Percentiles rank a stretch among this genome's conserved stretches.
Evolutionary conservation across 2,329 filamentous ascomycete species (phyloP).

Genomic region (Sclerotinia minor): DNA sequence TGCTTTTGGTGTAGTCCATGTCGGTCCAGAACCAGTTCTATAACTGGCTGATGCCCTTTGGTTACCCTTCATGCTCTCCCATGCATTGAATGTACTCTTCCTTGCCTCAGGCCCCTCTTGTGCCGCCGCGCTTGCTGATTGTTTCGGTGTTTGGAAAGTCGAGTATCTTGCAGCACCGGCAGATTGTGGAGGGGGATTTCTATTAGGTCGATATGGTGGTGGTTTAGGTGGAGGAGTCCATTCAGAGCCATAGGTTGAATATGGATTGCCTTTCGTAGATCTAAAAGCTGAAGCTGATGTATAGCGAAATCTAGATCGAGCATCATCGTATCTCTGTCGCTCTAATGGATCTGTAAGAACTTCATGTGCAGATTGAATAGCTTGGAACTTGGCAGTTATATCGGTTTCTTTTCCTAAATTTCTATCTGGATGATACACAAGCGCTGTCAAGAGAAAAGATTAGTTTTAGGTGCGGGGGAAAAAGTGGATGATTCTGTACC

Average conservation of each 20-base stretch:
- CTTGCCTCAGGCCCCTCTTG: conserved; percentile 40
- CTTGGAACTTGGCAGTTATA: conserved; percentile 67
- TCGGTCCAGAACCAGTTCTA: conserved; percentile 29
- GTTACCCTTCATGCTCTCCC: conserved; percentile 39
- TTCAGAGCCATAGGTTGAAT: conserved; percentile 38
- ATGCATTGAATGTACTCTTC: conserved; percentile 39
- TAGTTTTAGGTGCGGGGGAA: conserved; percentile 11
- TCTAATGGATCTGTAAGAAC: conserved; percentile 51
- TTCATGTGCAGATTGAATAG: conserved; percentile 69
- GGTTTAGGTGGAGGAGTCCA: conserved; percentile 40
- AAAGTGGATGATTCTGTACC: conserved; percentile 45
- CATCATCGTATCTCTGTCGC: conserved; percentile 41
- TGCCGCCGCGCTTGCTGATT: conserved; percentile 35
- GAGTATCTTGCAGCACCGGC: conserved; percentile 39
- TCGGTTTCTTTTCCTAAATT: conserved; percentile 68
- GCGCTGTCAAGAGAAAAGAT: conserved; percentile 46
- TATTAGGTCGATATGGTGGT: conserved; percentile 33
- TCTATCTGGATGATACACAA: conserved; percentile 69
- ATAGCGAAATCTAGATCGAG: conserved; percentile 34
- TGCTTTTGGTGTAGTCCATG: conserved; percentile 31
- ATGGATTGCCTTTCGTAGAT: conserved; percentile 41
- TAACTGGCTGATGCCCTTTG: conserved; percentile 17
- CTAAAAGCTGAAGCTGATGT: conserved; percentile 29
- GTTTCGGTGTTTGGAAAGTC: conserved; percentile 37
- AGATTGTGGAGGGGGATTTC: conserved; percentile 35